Percentiles rank a stretch among this genome's conserved stretches.
phyloP scores from a whole-genome alignment of 75 land plant species.

The Pinus albicaulis region DNA sequence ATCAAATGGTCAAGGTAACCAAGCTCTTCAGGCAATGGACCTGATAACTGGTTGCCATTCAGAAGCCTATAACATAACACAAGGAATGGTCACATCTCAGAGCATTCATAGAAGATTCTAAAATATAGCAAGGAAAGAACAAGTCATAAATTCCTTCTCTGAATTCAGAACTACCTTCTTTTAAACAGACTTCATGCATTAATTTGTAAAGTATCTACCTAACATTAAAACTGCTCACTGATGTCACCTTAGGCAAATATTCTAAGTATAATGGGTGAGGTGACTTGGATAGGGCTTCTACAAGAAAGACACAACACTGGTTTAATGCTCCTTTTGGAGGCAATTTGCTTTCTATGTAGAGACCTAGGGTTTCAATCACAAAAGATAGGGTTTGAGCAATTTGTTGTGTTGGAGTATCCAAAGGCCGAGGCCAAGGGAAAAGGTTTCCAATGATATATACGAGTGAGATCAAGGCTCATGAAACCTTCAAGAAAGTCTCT shows the following conservation, averaged over 20 bases:
- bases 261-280: no score
- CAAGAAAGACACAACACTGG: no score
- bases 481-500: no score
- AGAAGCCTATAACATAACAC: constrained; percentile 28
- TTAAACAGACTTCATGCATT: neutral
- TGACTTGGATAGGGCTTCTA: no score
- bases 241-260: neutral
- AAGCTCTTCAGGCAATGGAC: constrained; percentile 18
- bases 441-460: no score
- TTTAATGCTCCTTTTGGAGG: no score
- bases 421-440: no score
- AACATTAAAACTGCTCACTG: neutral
- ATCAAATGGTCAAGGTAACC: constrained; percentile 17
- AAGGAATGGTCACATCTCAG: neutral
- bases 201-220: neutral
- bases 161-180: neutral
- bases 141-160: neutral
- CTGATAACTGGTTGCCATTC: constrained; percentile 36
- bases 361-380: no score
- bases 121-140: neutral
- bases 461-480: no score
- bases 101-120: neutral
- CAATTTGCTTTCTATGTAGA: no score
- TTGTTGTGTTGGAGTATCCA: no score
- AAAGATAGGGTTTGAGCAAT: no score